Base-by-base conservation (phyloP, 2,329 filamentous ascomycete genomes). In the Aspergillaceae sp. region DNA sequence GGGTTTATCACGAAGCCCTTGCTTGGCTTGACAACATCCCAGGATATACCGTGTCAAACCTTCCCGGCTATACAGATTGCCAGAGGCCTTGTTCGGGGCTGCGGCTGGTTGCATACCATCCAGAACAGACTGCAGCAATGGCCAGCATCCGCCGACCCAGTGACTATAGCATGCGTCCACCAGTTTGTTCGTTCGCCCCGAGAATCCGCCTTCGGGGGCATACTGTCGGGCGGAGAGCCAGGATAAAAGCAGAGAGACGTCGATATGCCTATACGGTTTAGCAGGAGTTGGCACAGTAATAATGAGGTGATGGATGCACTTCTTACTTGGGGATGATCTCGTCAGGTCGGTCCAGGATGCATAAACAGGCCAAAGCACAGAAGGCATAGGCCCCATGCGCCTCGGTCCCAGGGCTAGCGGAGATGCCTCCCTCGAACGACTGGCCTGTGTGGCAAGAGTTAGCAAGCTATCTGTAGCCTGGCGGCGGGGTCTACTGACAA, bases 91-190 rank as follows among this genome's bases (percentile, higher is more conserved):
- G 4, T 55, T 50, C 40, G 52, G 50, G 26, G 51, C 50, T 29
- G 55, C 44, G 38, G 55, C 52, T 44, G 56, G 51, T 45, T 65
- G 67, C 46, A 74, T 72, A 29, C 77, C 79, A 54, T 78, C 77
- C 48, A 92, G 70, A 45, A 83, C 83, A 47, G 87, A 87, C 71
- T 96, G 86, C 55, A 97, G 75, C 53, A 98, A 70, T 40, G 91
- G 84, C 87, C 90, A 98, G 71, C 90, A 97, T 45, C 86, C 86
- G 45, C 92, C 92, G 32, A 95, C 85, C 92, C 92, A 98, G 68
- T 96, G 91, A 64, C 87, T 94, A 72, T 98, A 98, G 71, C 92
- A 98, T 40, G 91, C 92, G 66, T 98, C 92, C 30, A 97, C 92
- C 30, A 98, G 77, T 71, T 98, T 98, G 75, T 97, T 97, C 29